Evolutionary conservation across 2,329 filamentous ascomycete species (phyloP).

Genomic region (Elsinoe arachidis): DNA sequence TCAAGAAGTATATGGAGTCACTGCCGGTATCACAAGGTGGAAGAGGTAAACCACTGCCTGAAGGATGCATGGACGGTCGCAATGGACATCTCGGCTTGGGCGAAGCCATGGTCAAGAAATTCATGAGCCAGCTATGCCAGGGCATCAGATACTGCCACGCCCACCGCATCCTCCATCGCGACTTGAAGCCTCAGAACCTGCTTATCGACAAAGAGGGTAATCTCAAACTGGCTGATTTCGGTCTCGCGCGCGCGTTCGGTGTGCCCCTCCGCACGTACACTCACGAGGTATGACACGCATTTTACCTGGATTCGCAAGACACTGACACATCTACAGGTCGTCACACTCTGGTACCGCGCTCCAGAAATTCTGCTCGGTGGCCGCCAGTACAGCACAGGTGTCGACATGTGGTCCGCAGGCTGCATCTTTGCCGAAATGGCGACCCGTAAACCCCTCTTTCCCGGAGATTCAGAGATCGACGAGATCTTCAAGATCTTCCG

Average conservation of each 20-base stretch:
- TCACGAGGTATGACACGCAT: conserved; percentile 57
- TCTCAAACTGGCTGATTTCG: conserved; percentile 90
- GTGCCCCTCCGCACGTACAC: conserved; percentile 87
- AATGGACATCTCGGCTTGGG: conserved; percentile 63
- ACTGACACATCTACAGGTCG: conserved; percentile 46
- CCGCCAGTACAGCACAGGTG: conserved; percentile 84
- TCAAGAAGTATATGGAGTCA: conserved; percentile 95
- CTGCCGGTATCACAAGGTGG: conserved; percentile 77
- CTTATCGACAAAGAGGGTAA: conserved; percentile 88
- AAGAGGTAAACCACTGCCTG: conserved; percentile 74
- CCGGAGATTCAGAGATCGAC: conserved; percentile 85
- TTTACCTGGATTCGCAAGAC: background rate
- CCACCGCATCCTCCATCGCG: conserved; percentile 89
- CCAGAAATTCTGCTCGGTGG: conserved; percentile 87
- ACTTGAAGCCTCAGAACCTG: conserved; percentile 92
- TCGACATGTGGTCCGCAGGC: conserved; percentile 93
- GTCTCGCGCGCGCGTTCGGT: conserved; percentile 83
- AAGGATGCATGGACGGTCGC: conserved; percentile 53
- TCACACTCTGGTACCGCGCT: conserved; percentile 86
- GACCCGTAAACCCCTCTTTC: conserved; percentile 84
- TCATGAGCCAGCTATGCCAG: conserved; percentile 81
- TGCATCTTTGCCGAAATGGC: conserved; percentile 97
- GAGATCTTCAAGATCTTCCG: conserved; percentile 92
- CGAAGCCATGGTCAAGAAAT: conserved; percentile 76
- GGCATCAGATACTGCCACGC: conserved; percentile 98